Evolutionary conservation across 768 basidiomycete genomes (phyloP).

Genomic region (Termitomyces sp.): DNA sequence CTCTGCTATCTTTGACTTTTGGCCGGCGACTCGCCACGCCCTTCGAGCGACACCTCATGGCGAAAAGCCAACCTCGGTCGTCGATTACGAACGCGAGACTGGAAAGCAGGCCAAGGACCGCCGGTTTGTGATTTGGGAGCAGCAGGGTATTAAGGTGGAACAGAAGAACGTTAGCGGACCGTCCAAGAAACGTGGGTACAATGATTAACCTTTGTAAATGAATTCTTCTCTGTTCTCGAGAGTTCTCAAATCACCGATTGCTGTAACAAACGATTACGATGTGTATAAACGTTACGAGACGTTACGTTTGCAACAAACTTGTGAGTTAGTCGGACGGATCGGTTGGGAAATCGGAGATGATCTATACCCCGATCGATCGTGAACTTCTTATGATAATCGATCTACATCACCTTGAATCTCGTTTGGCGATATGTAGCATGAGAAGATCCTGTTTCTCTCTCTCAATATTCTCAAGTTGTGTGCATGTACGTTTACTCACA

Average conservation of each 20-base stretch:
- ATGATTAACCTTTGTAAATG: slow-evolving; percentile 36
- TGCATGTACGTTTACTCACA: background rate
- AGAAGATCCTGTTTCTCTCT: background rate
- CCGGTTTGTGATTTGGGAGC: slow-evolving; percentile 65
- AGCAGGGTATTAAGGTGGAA: slow-evolving; percentile 49
- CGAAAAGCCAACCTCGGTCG: slow-evolving; percentile 72
- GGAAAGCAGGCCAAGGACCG: slow-evolving; percentile 72
- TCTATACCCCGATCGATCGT: slow-evolving; percentile 16
- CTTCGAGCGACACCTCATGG: slow-evolving; percentile 79
- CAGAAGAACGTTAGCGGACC: slow-evolving; percentile 20
- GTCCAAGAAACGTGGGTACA: slow-evolving; percentile 48
- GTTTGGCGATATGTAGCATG: background rate
- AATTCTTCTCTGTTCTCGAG: background rate
- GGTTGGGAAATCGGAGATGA: slow-evolving; percentile 5
- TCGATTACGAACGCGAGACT: slow-evolving; percentile 55
- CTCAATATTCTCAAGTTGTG: background rate
- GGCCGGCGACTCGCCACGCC: slow-evolving; percentile 71
- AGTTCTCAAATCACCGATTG: background rate
- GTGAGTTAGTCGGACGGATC: background rate
- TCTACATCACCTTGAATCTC: background rate
- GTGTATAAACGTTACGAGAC: background rate
- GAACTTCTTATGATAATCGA: slow-evolving; percentile 7
- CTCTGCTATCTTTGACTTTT: slow-evolving; percentile 80
- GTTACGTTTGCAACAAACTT: too few relatives aligned
- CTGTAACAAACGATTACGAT: background rate